Evolutionary conservation across 495 filamentous ascomycete genomes (phyloP).

Genomic region (Xylaria venustula): DNA sequence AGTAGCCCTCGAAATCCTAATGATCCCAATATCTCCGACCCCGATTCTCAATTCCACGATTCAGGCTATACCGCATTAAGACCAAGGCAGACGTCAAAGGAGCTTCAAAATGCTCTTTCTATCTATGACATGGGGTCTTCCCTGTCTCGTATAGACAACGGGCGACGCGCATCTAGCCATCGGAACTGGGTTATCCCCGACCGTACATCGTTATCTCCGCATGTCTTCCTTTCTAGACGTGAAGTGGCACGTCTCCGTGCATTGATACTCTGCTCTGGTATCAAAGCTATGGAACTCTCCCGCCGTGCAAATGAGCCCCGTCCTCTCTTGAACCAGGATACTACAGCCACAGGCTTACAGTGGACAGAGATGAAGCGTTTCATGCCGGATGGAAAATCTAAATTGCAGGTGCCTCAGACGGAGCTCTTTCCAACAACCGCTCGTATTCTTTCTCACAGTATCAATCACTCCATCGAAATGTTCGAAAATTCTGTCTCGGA

Average conservation of each 20-base stretch:
- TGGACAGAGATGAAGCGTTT: constrained; percentile 38
- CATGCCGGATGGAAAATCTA: constrained; percentile 28
- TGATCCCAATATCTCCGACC: constrained; percentile 36
- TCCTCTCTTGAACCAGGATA: constrained; percentile 19
- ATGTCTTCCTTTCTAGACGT: constrained; percentile 49
- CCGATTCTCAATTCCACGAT: constrained; percentile 28
- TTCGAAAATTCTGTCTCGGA: constrained; percentile 54
- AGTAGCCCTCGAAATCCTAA: constrained; percentile 16
- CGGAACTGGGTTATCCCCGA: constrained; percentile 74
- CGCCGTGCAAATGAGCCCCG: constrained; percentile 57
- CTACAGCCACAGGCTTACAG: constrained; percentile 13
- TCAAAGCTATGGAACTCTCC: constrained; percentile 79
- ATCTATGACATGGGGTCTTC: constrained; percentile 7
- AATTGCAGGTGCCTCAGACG: constrained; percentile 53
- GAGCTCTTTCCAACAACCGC: constrained; percentile 71
- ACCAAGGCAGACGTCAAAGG: constrained; percentile 15
- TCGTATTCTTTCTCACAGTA: constrained; percentile 54
- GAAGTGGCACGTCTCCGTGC: constrained; percentile 75
- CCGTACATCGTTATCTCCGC: constrained; percentile 42
- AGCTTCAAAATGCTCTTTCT: constrained; percentile 26
- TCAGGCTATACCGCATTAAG: neutral
- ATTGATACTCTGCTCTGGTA: constrained; percentile 75
- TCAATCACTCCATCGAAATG: constrained; percentile 52
- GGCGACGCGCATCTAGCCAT: constrained; percentile 39
- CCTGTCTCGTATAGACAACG: constrained; percentile 3